Percentiles rank a stretch among this genome's conserved stretches.
phyloP scores from a whole-genome alignment of 768 basidiomycete species.

The Tricholoma sp. region DNA sequence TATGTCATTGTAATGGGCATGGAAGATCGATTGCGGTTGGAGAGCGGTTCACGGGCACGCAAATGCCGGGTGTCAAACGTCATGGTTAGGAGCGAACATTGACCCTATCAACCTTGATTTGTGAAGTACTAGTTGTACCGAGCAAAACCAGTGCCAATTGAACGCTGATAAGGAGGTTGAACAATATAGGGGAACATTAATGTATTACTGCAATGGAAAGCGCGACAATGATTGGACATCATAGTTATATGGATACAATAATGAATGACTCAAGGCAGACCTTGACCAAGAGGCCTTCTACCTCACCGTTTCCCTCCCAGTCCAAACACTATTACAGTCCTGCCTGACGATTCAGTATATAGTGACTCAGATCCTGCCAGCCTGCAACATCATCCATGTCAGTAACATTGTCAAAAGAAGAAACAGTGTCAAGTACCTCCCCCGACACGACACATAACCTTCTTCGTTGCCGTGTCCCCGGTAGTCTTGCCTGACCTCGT shows the following conservation, averaged over 20 bases:
- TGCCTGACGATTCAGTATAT: slow-evolving; percentile 72
- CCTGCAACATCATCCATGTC: slow-evolving; percentile 33
- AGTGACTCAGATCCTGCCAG: slow-evolving; percentile 77
- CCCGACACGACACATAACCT: slow-evolving; percentile 89
- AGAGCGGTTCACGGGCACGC: neutral
- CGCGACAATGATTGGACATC: slow-evolving; percentile 17
- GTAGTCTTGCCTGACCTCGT: slow-evolving; percentile 51
- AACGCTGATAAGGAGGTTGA: neutral
- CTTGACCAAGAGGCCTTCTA: slow-evolving; percentile 4
- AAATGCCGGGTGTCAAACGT: neutral
- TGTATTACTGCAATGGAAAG: slow-evolving; percentile 15
- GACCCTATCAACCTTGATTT: too few relatives aligned
- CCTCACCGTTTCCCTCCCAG: neutral
- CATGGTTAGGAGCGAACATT: too few relatives aligned
- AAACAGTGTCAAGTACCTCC: slow-evolving; percentile 50
- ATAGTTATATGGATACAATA: slow-evolving; percentile 19
- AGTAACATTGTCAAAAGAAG: slow-evolving; percentile 2
- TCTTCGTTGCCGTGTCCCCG: slow-evolving; percentile 59
- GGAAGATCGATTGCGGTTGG: neutral
- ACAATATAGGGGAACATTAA: slow-evolving; percentile 11
- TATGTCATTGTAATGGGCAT: neutral
- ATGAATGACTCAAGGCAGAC: slow-evolving; percentile 10
- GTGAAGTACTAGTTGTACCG: too few relatives aligned
- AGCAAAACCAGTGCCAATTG: neutral
- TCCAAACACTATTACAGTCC: slow-evolving; percentile 39